Base-by-base conservation (phyloP, 768 basidiomycete species). In the Baorangia bicolor region DNA sequence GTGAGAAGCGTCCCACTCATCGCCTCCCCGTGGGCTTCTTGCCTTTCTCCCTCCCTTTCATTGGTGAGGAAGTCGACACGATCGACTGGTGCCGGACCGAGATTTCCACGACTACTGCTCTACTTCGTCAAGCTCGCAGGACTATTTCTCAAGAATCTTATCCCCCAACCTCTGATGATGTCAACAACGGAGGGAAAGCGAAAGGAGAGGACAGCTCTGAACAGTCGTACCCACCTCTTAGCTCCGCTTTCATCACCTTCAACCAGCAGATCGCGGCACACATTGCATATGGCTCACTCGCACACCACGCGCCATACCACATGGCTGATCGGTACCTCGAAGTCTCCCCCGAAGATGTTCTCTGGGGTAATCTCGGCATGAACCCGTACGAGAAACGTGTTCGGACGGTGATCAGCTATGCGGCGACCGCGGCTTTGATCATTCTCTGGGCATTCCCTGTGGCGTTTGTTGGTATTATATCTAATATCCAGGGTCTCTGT, bases 261-360 rank as follows among this genome's bases (percentile, higher is more conserved):
- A 85, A 94, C 70, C 80, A 84, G 61, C 96, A 98, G 76, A 90
- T 97, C 58, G 89, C 91, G 3, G 94, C 95, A 18, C 94, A 98
- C 72, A 76, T 98, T 70, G 93, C 90, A 1, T 80, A 81, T 34
- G 86, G 94, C 71, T 76, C 78, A 4, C 73, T 95, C 39, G 75
- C 83, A 7, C 90, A 95, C 70, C 86, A 95, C 65, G 83, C 85
- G 49, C 92, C 92, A 25, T 92, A 91, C 63, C 75, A 82, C 16
- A 97, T 98, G 93, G 74, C 81, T 11, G 76, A 77, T 27, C 84
- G 85, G 48, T 89, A 86, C 65, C 80, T 87, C 38, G 95, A 97
- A 69, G 86, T 96, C 49, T 81, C 88, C 0, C 94, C 95, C 0
- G 78, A 81, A 28, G 94, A 97, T 71, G 88, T 99, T 43, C 88